Evolutionary conservation across 1,284 basidiomycete genomes (phyloP).

Genomic region (Vanrija humicola): DNA sequence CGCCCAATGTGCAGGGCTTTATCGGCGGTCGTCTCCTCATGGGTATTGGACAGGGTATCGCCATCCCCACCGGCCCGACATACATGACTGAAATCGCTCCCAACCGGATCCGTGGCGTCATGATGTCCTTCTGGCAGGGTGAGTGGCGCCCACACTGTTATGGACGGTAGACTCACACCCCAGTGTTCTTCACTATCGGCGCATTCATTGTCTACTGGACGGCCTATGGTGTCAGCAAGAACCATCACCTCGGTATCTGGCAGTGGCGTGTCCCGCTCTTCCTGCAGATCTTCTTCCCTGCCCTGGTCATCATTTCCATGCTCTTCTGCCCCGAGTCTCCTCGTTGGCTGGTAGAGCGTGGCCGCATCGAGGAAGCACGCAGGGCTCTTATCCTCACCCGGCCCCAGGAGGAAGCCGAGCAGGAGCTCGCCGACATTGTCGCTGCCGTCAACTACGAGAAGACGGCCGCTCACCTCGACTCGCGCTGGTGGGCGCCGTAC

Average conservation of each 20-base stretch:
- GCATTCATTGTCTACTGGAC: conserved; percentile 6
- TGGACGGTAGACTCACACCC: too few species aligned
- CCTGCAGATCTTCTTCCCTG: conserved; percentile 16
- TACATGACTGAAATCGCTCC: conserved; percentile 4
- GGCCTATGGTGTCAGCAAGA: conserved; percentile 11
- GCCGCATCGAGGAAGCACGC: conserved; percentile 22
- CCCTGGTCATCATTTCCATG: conserved; percentile 43
- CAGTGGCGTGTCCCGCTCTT: conserved; percentile 12
- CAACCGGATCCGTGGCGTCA: not conserved
- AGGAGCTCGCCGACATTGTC: conserved; percentile 16
- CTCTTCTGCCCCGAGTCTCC: conserved; percentile 54
- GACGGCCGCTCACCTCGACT: conserved; percentile 1
- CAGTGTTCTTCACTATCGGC: conserved; percentile 1
- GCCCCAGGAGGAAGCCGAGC: conserved; percentile 13
- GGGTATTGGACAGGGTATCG: conserved; percentile 2
- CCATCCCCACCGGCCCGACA: conserved; percentile 1
- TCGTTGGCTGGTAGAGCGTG: conserved; percentile 57
- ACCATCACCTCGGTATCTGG: conserved; percentile 14
- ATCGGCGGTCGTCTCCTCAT: conserved; percentile 2
- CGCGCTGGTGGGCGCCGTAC: conserved; percentile 1
- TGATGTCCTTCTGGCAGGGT: conserved; percentile 5
- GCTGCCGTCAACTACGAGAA: conserved; percentile 20
- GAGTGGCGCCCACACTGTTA: too few species aligned
- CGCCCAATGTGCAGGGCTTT: conserved; percentile 1
- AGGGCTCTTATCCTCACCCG: conserved; percentile 10